These are phyloP conservation scores for Diaporthe destruens DNA, from an alignment of 2,329 filamentous ascomycete species.

Conservation along the genomic window DNA sequence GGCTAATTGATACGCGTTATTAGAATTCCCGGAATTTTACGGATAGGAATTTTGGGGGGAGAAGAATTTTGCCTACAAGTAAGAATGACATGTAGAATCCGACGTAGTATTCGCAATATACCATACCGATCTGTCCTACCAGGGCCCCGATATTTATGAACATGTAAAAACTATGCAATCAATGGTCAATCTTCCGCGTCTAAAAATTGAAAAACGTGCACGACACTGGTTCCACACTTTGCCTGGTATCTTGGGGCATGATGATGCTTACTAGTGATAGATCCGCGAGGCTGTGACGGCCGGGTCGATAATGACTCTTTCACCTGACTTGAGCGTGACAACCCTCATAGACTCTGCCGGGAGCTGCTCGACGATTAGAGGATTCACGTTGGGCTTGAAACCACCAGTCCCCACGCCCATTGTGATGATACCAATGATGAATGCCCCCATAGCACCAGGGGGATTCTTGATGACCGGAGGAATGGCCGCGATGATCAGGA, in stretches of 20 bases:
- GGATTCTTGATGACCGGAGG: constrained; percentile 14
- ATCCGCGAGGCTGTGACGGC: constrained; percentile 72
- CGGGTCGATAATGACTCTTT: constrained; percentile 75
- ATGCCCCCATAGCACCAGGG: constrained; percentile 53
- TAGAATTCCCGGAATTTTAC: no score
- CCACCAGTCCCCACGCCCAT: constrained; percentile 75
- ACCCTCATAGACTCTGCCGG: constrained; percentile 67
- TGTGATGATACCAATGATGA: constrained; percentile 69
- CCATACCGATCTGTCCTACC: constrained; percentile 67
- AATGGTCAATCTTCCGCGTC: no score
- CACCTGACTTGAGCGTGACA: constrained; percentile 64
- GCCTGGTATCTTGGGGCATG: no score
- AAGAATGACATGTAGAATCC: constrained; percentile 73
- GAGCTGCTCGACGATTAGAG: constrained; percentile 76
- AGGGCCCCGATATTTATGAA: constrained; percentile 72
- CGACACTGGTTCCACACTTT: no score
- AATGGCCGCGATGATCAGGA: constrained; percentile 57
- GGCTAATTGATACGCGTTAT: constrained; percentile 51
- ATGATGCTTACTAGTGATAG: constrained; percentile 63
- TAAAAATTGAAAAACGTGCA: no score
- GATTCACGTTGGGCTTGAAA: constrained; percentile 81
- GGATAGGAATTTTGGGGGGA: no score
- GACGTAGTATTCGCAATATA: constrained; percentile 73
- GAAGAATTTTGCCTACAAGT: constrained; percentile 47
- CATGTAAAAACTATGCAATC: constrained; percentile 20